Evolutionary conservation across 2,329 filamentous ascomycete genomes (phyloP).

Genomic region (Ampelomyces quisqualis): DNA sequence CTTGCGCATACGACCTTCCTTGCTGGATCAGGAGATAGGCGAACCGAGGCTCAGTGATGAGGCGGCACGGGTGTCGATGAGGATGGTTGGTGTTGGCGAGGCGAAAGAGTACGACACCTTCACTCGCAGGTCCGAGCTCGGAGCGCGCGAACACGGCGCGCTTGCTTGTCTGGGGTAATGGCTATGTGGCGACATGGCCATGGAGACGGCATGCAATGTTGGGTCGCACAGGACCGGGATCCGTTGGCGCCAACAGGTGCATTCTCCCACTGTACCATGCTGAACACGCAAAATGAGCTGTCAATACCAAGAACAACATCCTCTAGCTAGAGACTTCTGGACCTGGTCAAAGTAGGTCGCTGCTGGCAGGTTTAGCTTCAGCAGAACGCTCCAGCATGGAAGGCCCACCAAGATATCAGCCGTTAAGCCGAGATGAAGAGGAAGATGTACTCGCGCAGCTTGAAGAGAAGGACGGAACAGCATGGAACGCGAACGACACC

Average conservation of each 20-base stretch:
- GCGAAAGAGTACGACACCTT: constrained; percentile 11
- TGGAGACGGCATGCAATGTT: constrained; percentile 5
- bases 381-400: constrained; percentile 21
- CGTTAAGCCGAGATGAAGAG: constrained; percentile 28
- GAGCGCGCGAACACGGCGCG: constrained; percentile 10
- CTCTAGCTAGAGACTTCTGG: no score
- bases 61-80: constrained; percentile 5
- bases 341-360: no score
- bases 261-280: neutral
- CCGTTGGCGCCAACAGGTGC: neutral
- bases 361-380: no score
- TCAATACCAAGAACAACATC: no score
- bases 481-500: constrained; percentile 27
- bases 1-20: constrained; percentile 26
- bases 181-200: constrained; percentile 7
- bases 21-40: constrained; percentile 16
- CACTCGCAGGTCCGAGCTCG: constrained; percentile 30
- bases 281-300: neutral
- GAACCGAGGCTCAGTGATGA: constrained; percentile 4
- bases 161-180: constrained; percentile 6
- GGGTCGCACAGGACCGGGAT: constrained; percentile 5
- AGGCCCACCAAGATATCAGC: constrained; percentile 27
- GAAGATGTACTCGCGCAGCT: constrained; percentile 14
- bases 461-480: constrained; percentile 27
- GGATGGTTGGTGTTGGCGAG: constrained; percentile 2